These are phyloP conservation scores for Lactifluus piperatus DNA, from an alignment of 768 basidiomycete species.

Conservation along the genomic window DNA sequence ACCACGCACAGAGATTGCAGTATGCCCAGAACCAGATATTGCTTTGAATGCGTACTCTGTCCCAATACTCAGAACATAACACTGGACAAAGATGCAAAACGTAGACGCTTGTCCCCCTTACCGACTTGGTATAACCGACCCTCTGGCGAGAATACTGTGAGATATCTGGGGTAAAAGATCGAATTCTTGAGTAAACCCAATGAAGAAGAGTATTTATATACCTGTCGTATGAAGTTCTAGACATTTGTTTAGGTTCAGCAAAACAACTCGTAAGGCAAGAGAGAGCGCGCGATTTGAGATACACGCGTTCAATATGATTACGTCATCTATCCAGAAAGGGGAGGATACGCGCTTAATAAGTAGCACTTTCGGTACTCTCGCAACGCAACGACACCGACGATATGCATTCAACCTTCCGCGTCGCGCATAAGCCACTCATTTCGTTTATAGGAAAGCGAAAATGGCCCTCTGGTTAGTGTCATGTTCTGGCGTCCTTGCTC, in stretches of 20 bases:
- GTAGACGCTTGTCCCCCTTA: slow-evolving; percentile 32
- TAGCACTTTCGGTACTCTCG: neutral
- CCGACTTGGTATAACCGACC: slow-evolving; percentile 98
- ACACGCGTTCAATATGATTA: neutral
- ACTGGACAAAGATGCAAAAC: neutral
- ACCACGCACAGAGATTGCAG: slow-evolving; percentile 85
- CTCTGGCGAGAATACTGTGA: slow-evolving; percentile 96
- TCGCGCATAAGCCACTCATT: slow-evolving; percentile 22
- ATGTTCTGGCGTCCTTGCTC: neutral
- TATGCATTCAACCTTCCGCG: slow-evolving; percentile 18
- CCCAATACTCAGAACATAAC: neutral
- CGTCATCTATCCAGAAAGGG: no score
- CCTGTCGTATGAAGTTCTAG: slow-evolving; percentile 92
- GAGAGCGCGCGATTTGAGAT: no score
- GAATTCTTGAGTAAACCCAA: neutral
- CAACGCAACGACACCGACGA: neutral
- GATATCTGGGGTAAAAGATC: slow-evolving; percentile 47
- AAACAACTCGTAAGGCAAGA: neutral
- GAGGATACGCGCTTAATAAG: no score
- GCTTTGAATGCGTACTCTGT: slow-evolving; percentile 99
- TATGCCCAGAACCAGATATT: slow-evolving; percentile 94
- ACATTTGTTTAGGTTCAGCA: slow-evolving; percentile 48
- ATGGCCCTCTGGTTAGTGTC: slow-evolving; percentile 11
- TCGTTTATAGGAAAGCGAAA: slow-evolving; percentile 23
- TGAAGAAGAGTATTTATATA: slow-evolving; percentile 21